phyloP scores from a whole-genome alignment of 2,329 filamentous ascomycete genomes.

The Lachnellula suecica region DNA sequence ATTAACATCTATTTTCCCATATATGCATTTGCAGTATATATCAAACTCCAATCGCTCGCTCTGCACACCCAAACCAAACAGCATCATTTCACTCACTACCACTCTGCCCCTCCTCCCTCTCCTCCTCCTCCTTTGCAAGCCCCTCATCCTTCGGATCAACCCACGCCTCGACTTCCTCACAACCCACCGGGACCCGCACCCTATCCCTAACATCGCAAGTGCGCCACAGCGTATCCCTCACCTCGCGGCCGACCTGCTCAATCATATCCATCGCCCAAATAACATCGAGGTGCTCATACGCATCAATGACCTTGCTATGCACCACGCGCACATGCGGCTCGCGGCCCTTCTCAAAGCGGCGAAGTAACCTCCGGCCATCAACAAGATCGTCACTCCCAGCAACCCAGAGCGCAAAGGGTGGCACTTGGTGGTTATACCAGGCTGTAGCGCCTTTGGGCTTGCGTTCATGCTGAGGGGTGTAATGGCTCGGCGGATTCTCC shows the following conservation, averaged over 20 bases:
- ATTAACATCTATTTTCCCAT: too few species aligned
- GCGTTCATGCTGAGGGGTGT: constrained; percentile 34
- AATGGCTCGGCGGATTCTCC: constrained; percentile 1
- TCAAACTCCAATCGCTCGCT: too few species aligned
- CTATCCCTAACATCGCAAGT: constrained; percentile 49
- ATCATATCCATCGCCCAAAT: constrained; percentile 91
- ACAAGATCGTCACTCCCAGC: constrained; percentile 81
- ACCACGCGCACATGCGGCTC: constrained; percentile 82
- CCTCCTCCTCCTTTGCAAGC: neutral
- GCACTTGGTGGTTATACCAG: constrained; percentile 80
- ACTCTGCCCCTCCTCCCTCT: constrained; percentile 1
- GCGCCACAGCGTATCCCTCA: constrained; percentile 81
- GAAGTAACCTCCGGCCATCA: constrained; percentile 73
- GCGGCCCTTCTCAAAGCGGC: constrained; percentile 70
- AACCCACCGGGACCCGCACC: constrained; percentile 27
- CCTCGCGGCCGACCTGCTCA: constrained; percentile 77
- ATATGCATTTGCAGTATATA: too few species aligned
- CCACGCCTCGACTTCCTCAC: constrained; percentile 30
- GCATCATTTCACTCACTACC: too few species aligned
- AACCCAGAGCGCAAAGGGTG: constrained; percentile 87
- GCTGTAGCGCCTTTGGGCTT: constrained; percentile 54
- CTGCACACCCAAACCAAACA: too few species aligned
- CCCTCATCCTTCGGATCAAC: constrained; percentile 11
- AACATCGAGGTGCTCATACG: constrained; percentile 92
- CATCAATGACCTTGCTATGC: constrained; percentile 78